Percentiles rank a stretch among this genome's conserved stretches.
Evolutionary conservation across 2,329 filamentous ascomycete species (phyloP).

Genomic region (Aureobasidium pullulans): DNA sequence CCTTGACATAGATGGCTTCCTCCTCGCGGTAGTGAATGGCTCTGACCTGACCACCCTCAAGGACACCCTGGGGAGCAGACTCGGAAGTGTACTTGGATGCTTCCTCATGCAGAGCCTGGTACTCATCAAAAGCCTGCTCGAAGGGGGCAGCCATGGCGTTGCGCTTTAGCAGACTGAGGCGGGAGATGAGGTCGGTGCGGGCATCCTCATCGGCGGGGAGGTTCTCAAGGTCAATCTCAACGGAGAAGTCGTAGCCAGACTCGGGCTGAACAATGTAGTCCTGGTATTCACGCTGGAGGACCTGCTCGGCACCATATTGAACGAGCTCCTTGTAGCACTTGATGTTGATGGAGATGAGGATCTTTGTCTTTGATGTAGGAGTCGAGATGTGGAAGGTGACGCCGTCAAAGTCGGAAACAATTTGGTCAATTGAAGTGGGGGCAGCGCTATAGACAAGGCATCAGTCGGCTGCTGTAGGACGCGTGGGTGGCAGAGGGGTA

Average conservation of each 20-base stretch:
- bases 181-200: slow-evolving; percentile 75
- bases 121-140: slow-evolving; percentile 91
- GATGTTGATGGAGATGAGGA: slow-evolving; percentile 88
- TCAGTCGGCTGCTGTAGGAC: slow-evolving; percentile 19
- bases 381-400: slow-evolving; percentile 98
- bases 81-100: slow-evolving; percentile 90
- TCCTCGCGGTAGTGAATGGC: slow-evolving; percentile 97
- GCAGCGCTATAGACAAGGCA: slow-evolving; percentile 55
- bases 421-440: slow-evolving; percentile 88
- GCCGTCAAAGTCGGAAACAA: slow-evolving; percentile 97
- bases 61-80: slow-evolving; percentile 82
- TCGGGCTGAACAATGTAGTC: slow-evolving; percentile 83
- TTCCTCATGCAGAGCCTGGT: slow-evolving; percentile 77
- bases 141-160: slow-evolving; percentile 99
- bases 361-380: slow-evolving; percentile 86
- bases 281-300: slow-evolving; percentile 91
- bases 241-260: slow-evolving; percentile 90
- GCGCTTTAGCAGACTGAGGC: slow-evolving; percentile 87
- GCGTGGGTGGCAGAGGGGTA: slow-evolving; percentile 10
- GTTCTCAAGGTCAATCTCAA: slow-evolving; percentile 80
- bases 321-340: slow-evolving; percentile 91
- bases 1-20: slow-evolving; percentile 98
- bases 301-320: slow-evolving; percentile 83
- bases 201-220: slow-evolving; percentile 79
- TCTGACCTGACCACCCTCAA: slow-evolving; percentile 87